Evolutionary conservation across 2,329 filamentous ascomycete species (phyloP).

Genomic region (Botryotinia narcissicola): DNA sequence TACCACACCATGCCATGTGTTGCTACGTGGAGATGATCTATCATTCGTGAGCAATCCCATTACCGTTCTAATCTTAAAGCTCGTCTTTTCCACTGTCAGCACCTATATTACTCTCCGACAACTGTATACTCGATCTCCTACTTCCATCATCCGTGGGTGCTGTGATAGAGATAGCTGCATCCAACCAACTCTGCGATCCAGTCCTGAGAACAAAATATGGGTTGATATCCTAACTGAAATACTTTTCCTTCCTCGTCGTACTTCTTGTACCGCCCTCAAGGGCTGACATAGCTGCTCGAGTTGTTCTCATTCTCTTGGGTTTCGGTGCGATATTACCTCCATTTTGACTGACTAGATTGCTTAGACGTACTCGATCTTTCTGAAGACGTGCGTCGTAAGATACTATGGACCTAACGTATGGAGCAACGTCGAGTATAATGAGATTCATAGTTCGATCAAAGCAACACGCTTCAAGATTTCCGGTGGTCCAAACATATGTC

Average conservation of each 20-base stretch:
- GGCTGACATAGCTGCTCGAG: conserved; percentile 71
- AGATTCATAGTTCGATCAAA: conserved; percentile 70
- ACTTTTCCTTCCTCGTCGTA: conserved; percentile 66
- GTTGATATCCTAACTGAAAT: conserved; percentile 65
- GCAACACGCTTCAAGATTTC: conserved; percentile 63
- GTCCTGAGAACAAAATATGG: conserved; percentile 64
- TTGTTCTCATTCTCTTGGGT: conserved; percentile 63
- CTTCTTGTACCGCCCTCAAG: conserved; percentile 70
- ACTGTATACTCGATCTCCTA: conserved; percentile 15
- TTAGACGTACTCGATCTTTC: conserved; percentile 61
- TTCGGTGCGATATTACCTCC: conserved; percentile 45
- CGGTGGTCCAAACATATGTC: conserved; percentile 35
- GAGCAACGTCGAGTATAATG: conserved; percentile 76
- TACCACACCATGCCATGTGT: neutral
- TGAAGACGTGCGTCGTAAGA: conserved; percentile 71
- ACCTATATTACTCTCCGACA: conserved; percentile 5
- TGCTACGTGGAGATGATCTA: neutral
- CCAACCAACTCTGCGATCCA: conserved; percentile 41
- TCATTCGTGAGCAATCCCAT: neutral
- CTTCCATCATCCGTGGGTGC: conserved; percentile 6
- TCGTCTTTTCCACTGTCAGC: conserved; percentile 15
- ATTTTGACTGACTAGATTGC: conserved; percentile 61
- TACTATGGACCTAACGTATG: conserved; percentile 85
- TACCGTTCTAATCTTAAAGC: neutral
- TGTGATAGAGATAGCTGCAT: conserved; percentile 24